Base-by-base conservation (phyloP, 768 basidiomycete genomes). In the Hericium rajendrae region DNA sequence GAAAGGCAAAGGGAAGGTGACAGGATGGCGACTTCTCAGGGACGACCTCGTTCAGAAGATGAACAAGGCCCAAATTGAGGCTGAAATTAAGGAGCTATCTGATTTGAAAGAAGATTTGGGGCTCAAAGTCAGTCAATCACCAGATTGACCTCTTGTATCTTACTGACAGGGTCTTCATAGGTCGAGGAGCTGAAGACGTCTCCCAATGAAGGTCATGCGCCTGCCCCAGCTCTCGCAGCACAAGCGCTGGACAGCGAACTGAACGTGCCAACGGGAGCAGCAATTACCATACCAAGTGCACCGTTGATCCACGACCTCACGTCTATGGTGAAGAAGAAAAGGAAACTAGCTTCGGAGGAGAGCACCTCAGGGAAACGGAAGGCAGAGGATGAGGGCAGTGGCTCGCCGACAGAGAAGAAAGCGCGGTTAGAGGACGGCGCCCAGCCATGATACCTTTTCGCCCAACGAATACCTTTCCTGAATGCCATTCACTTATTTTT, bases 141-240 rank as follows among this genome's bases (percentile, higher is more conserved):
- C 49, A n/a, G 0, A 8, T 26, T 24, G 3, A 6, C 26, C 40
- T 2, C 38, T 16, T 24, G 13, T n/a, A 49, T 18, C 10, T 16
- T 49, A n/a, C 22, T 48, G 22, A 59, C 26, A 50, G 43, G 43
- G 13, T 6, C 3, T 8, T 51, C 41, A n/a, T 59, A 94, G 91
- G 85, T 97, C 16, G 94, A 97, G 54, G 94, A 97, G 64, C 76
- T 97, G 37, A 94, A 91, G 71, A 82, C 84, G 4, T 78, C 84
- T 5, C 93, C 93, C 0, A 82, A 80, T 51, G 80, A 90, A 15
- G 67, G 74, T 8, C 66, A 75, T 1, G 70, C 22, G 38, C 82
- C 83, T 38, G 88, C 87, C 1, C 86, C 87, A 2, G 85, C 78
- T n/a, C 65, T 86, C 57, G 89, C 74, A 18, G 86, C 86, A 15